Conservation (phyloP, 2,329 filamentous ascomycete genomes). For the Periconia macrospinosa region DNA sequence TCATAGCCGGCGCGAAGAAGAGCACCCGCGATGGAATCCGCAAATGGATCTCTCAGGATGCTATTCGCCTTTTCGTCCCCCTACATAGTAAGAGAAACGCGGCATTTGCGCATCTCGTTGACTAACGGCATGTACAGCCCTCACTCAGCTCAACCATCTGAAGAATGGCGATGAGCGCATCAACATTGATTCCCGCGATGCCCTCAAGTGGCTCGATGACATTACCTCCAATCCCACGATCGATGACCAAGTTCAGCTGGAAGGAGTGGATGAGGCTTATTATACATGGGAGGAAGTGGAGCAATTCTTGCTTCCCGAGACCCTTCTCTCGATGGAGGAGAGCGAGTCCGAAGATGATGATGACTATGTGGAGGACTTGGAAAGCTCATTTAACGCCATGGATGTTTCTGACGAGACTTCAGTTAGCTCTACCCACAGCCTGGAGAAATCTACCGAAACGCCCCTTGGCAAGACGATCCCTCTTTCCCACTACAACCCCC, state of each 20-base stretch:
- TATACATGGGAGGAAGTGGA: slow-evolving; percentile 55
- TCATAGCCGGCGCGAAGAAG: slow-evolving; percentile 55
- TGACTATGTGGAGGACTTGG: slow-evolving; percentile 40
- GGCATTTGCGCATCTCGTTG: slow-evolving; percentile 1
- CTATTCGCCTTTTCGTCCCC: slow-evolving; percentile 55
- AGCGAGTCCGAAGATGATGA: slow-evolving; percentile 41
- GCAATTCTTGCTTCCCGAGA: slow-evolving; percentile 51
- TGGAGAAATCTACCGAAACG: slow-evolving; percentile 39
- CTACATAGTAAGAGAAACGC: slow-evolving; percentile 49
- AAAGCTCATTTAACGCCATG: slow-evolving; percentile 40
- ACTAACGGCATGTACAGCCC: slow-evolving; percentile 41
- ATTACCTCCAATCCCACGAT: slow-evolving; percentile 50
- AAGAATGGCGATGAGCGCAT: slow-evolving; percentile 46
- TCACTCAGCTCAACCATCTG: slow-evolving; percentile 50
- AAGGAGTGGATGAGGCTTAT: slow-evolving; percentile 52
- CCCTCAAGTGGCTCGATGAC: slow-evolving; percentile 55
- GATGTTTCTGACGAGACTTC: slow-evolving; percentile 44
- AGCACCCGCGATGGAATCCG: slow-evolving; percentile 55
- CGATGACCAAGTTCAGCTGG: slow-evolving; percentile 46
- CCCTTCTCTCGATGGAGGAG: slow-evolving; percentile 52
- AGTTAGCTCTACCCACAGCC: slow-evolving; percentile 49
- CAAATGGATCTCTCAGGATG: slow-evolving; percentile 54
- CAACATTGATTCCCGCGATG: slow-evolving; percentile 51
- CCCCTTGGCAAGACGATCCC: slow-evolving; percentile 36
- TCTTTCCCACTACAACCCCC: slow-evolving; percentile 16